These are phyloP conservation scores for Tetrapisispora phaffii DNA, from an alignment of 805 yeast genomes.

Conservation along the genomic window DNA sequence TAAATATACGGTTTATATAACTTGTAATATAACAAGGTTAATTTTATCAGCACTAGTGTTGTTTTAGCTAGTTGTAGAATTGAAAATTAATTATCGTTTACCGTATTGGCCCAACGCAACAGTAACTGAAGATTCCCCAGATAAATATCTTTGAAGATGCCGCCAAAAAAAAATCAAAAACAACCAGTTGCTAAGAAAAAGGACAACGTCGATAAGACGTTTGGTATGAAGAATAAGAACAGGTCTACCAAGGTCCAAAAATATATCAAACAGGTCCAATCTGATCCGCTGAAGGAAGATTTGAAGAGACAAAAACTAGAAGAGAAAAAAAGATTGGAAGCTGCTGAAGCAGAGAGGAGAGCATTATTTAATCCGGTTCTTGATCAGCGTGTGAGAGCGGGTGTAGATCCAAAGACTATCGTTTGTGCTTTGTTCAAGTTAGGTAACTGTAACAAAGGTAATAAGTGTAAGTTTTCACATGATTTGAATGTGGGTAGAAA, in stretches of 20 bases:
- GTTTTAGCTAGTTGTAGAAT: no score
- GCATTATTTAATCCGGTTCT: conserved; percentile 58
- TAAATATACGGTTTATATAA: no score
- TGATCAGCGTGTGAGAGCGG: conserved; percentile 86
- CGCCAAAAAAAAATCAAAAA: conserved; percentile 49
- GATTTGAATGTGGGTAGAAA: conserved; percentile 79
- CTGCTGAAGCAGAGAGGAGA: conserved; percentile 79
- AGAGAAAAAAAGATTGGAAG: conserved; percentile 85
- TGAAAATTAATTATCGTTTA: no score
- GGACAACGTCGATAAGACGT: conserved; percentile 80
- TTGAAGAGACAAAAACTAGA: conserved; percentile 56
- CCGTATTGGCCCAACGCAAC: no score
- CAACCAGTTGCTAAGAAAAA: conserved; percentile 46
- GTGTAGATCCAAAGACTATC: conserved; percentile 93
- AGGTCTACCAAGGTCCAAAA: conserved; percentile 84
- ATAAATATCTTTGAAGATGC: conserved; percentile 43
- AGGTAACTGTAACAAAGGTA: conserved; percentile 74
- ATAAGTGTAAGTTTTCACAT: conserved; percentile 85
- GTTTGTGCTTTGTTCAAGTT: conserved; percentile 83
- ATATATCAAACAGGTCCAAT: conserved; percentile 57
- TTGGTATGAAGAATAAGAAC: conserved; percentile 92
- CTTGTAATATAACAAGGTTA: no score
- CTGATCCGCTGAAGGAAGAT: conserved; percentile 63
- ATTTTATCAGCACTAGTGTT: no score
- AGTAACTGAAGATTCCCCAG: no score